Percentiles rank a stretch among this genome's conserved stretches.
Evolutionary conservation across 1,284 basidiomycete species (phyloP).

Genomic region (Sporisorium scitamineum): DNA sequence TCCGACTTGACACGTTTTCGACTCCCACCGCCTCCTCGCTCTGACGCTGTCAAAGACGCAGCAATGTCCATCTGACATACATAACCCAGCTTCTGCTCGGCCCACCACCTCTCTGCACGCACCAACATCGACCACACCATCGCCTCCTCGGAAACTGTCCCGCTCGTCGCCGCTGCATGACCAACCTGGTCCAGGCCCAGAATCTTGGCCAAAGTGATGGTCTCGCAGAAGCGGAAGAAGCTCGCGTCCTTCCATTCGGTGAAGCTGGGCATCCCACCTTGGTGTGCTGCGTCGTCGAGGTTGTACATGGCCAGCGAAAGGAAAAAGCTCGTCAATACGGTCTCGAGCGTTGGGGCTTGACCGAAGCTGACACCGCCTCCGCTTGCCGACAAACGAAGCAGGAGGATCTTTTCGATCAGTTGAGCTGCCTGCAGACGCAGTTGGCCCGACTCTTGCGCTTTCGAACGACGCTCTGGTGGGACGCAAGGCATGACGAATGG

Average conservation of each 20-base stretch:
- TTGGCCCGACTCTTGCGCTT: neutral
- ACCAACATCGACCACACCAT: slow-evolving; percentile 45
- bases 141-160: slow-evolving; percentile 13
- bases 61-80: slow-evolving; percentile 33
- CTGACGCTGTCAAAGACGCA: neutral
- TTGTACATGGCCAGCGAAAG: slow-evolving; percentile 45
- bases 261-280: slow-evolving; percentile 13
- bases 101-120: slow-evolving; percentile 53
- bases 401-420: slow-evolving; percentile 26
- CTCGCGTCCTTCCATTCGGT: slow-evolving; percentile 36
- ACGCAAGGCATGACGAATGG: slow-evolving; percentile 26
- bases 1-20: slow-evolving; percentile 20
- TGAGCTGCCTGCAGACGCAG: neutral
- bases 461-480: slow-evolving; percentile 4
- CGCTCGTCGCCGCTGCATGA: neutral
- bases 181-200: slow-evolving; percentile 36
- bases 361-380: slow-evolving; percentile 40
- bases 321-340: slow-evolving; percentile 45
- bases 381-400: slow-evolving; percentile 14
- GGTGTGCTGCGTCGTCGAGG: slow-evolving; percentile 20
- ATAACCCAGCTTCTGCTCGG: slow-evolving; percentile 20
- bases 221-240: slow-evolving; percentile 49
- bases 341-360: slow-evolving; percentile 35
- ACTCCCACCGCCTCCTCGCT: neutral
- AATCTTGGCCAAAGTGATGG: slow-evolving; percentile 55